These are phyloP conservation scores for Penicillium paxilli DNA, from an alignment of 495 filamentous ascomycete species.

Conservation along the genomic window DNA sequence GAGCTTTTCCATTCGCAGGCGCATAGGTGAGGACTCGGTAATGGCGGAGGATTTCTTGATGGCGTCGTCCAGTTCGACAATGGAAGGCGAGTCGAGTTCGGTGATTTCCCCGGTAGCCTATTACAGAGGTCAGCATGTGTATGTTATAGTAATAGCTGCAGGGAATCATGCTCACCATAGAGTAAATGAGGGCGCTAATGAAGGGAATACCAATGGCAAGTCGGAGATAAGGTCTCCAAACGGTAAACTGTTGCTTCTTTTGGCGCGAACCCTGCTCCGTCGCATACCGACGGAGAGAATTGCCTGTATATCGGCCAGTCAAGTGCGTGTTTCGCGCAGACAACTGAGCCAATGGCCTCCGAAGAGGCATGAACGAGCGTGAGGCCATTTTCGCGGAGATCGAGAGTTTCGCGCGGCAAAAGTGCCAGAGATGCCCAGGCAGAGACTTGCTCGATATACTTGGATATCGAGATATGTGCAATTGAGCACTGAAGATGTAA, in stretches of 20 bases:
- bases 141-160: neutral
- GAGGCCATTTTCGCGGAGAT: constrained; percentile 35
- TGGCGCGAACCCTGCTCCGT: constrained; percentile 25
- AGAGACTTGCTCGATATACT: neutral
- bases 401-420: constrained; percentile 11
- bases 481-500: too few relatives aligned
- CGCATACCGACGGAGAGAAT: constrained; percentile 31
- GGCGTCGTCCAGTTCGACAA: constrained; percentile 47
- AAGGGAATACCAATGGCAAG: constrained; percentile 63
- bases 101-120: constrained; percentile 52
- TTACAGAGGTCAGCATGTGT: constrained; percentile 9
- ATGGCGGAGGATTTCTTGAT: constrained; percentile 43
- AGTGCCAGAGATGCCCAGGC: neutral
- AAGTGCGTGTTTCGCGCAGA: constrained; percentile 23
- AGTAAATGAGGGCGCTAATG: constrained; percentile 62
- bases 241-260: constrained; percentile 38
- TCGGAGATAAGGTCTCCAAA: constrained; percentile 54
- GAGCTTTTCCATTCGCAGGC: constrained; percentile 93
- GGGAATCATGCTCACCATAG: constrained; percentile 52
- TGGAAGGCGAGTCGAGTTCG: constrained; percentile 59
- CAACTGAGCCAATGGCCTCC: constrained; percentile 35
- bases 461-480: neutral
- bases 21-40: constrained; percentile 81
- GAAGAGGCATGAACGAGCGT: constrained; percentile 39
- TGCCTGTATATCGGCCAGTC: constrained; percentile 17